These are phyloP conservation scores for Leccinum fibrillosum DNA, from an alignment of 768 basidiomycete genomes.

Conservation along the genomic window DNA sequence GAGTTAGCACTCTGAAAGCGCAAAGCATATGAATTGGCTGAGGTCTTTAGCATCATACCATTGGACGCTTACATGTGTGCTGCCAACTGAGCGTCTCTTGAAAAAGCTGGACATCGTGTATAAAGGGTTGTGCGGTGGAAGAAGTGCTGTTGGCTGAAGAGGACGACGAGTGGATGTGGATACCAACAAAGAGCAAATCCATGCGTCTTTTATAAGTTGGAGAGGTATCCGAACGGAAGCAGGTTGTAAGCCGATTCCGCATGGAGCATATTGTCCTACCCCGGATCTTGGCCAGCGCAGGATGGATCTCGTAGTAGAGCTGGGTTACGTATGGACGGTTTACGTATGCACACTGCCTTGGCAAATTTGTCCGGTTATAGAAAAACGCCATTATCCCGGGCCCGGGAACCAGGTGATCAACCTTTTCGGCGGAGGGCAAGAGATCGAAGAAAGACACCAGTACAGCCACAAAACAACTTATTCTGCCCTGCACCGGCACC, in stretches of 20 bases:
- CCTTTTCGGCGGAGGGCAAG: background rate
- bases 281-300: slow-evolving; percentile 14
- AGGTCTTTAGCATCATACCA: background rate
- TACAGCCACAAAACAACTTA: background rate
- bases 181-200: background rate
- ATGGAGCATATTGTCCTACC: background rate
- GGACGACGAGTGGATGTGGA: background rate
- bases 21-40: background rate
- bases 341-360: background rate
- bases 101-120: slow-evolving; percentile 19
- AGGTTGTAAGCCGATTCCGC: background rate
- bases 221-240: background rate
- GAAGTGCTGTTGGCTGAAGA: background rate
- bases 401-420: background rate
- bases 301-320: slow-evolving; percentile 9
- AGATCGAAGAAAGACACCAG: background rate
- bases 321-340: background rate
- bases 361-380: too few relatives aligned
- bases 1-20: slow-evolving; percentile 19
- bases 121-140: background rate
- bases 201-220: slow-evolving; percentile 20
- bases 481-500: background rate
- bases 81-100: slow-evolving; percentile 22
- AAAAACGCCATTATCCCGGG: background rate
- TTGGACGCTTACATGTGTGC: slow-evolving; percentile 16